Evolutionary conservation across 1,284 basidiomycete species (phyloP).

Genomic region (Trametes sp.): DNA sequence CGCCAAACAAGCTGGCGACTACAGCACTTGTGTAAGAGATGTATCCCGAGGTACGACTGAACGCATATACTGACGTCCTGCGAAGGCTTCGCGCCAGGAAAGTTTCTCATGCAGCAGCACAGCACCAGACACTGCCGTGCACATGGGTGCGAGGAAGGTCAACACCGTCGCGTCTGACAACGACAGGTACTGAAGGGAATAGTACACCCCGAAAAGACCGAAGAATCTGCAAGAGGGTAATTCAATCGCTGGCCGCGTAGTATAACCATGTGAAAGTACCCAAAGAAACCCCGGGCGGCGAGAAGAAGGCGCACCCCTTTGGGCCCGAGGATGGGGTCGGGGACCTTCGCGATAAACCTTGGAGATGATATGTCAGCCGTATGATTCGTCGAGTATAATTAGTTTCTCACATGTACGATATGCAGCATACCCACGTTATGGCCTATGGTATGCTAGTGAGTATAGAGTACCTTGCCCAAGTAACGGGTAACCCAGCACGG

Average conservation of each 20-base stretch:
- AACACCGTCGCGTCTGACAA: constrained; percentile 81
- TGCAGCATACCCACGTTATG: constrained; percentile 54
- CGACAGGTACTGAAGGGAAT: constrained; percentile 63
- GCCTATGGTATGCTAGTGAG: constrained; percentile 33
- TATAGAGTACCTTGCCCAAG: neutral
- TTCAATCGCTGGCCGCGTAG: neutral
- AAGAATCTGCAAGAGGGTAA: constrained; percentile 53
- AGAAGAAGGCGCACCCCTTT: constrained; percentile 68
- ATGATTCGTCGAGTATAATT: neutral
- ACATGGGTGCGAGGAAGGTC: constrained; percentile 76
- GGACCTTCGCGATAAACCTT: constrained; percentile 58
- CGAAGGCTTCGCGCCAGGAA: constrained; percentile 62
- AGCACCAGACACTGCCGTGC: constrained; percentile 73
- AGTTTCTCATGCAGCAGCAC: constrained; percentile 74
- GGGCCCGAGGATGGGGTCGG: constrained; percentile 73
- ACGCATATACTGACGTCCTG: constrained; percentile 58
- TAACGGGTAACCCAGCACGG: neutral
- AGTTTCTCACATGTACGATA: constrained; percentile 48
- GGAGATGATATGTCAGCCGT: too few species aligned
- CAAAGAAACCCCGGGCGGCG: constrained; percentile 66
- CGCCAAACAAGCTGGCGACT: constrained; percentile 57
- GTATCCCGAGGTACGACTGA: constrained; percentile 40
- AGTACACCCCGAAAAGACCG: constrained; percentile 74
- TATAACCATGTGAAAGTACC: constrained; percentile 47
- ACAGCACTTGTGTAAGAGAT: neutral